phyloP scores from a whole-genome alignment of 306 rosid species.

The Pterocarpus macrocarpus region DNA sequence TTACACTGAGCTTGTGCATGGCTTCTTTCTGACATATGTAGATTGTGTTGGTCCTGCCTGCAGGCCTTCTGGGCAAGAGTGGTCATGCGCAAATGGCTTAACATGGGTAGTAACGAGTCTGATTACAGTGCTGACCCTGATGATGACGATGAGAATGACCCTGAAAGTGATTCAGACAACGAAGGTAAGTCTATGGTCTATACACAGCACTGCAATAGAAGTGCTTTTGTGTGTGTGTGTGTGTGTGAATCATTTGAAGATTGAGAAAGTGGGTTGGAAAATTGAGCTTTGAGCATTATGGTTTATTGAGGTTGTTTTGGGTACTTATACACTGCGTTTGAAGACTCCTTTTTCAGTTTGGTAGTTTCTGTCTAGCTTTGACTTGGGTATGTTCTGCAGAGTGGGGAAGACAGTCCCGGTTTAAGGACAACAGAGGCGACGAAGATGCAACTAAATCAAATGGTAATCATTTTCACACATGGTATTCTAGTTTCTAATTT shows the following conservation, averaged over 20 bases:
- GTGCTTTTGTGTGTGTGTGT: too few species aligned
- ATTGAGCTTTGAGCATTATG: too few species aligned
- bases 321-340: not conserved
- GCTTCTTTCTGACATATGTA: not conserved
- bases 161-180: slow-evolving; percentile 61
- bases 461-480: slow-evolving; percentile 28
- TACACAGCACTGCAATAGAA: not conserved
- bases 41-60: slow-evolving; percentile 52
- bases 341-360: slow-evolving; percentile 30
- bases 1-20: slow-evolving; percentile 19
- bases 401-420: slow-evolving; percentile 37
- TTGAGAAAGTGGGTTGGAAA: too few species aligned
- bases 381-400: slow-evolving; percentile 47
- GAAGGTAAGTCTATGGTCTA: slow-evolving; percentile 51
- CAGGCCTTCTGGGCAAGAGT: slow-evolving; percentile 85
- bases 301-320: too few species aligned
- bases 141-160: slow-evolving; percentile 48
- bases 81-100: slow-evolving; percentile 85
- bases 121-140: slow-evolving; percentile 80
- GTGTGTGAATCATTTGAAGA: too few species aligned
- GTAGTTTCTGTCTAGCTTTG: slow-evolving; percentile 2
- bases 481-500: not conserved
- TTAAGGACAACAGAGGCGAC: slow-evolving; percentile 12
- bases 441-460: slow-evolving; percentile 40
- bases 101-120: slow-evolving; percentile 65